Conservation (phyloP, 176 grass and related monocot genomes). For the Echinochloa phyllopogon region DNA sequence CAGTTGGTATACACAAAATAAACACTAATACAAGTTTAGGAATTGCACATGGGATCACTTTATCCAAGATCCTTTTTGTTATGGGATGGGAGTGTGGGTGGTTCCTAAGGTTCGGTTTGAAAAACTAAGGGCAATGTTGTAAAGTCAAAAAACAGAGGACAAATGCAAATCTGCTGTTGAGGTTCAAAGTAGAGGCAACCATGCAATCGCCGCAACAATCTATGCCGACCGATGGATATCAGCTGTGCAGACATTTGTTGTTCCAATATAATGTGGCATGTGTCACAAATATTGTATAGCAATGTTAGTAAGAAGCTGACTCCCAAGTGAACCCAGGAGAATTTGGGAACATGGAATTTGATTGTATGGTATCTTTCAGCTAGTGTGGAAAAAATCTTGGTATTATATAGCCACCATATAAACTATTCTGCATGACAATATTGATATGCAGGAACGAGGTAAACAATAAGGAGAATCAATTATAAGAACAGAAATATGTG, state of each 20-base stretch:
- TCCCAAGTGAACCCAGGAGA: neutral
- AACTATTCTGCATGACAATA: conserved; percentile 4
- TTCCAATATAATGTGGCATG: neutral
- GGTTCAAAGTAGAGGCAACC: neutral
- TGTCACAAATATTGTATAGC: neutral
- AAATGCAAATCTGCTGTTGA: neutral
- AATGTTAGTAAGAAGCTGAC: conserved; percentile 3
- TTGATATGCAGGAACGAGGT: neutral
- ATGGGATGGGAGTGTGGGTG: too few relatives aligned
- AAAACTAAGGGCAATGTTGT: neutral
- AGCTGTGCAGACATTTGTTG: neutral
- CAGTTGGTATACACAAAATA: neutral
- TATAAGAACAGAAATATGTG: neutral
- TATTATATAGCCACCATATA: neutral
- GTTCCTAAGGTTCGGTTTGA: neutral
- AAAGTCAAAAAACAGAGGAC: neutral
- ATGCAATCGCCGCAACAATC: neutral
- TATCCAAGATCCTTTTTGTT: neutral
- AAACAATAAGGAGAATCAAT: neutral
- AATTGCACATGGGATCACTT: neutral
- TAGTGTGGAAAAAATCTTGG: neutral
- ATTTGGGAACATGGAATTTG: neutral
- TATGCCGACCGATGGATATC: neutral
- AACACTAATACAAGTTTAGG: too few relatives aligned
- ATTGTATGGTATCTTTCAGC: neutral